Percentiles rank a stretch among this genome's conserved stretches.
Conservation (phyloP, 176 grass and related monocot genomes). For the Carex cristatella region DNA sequence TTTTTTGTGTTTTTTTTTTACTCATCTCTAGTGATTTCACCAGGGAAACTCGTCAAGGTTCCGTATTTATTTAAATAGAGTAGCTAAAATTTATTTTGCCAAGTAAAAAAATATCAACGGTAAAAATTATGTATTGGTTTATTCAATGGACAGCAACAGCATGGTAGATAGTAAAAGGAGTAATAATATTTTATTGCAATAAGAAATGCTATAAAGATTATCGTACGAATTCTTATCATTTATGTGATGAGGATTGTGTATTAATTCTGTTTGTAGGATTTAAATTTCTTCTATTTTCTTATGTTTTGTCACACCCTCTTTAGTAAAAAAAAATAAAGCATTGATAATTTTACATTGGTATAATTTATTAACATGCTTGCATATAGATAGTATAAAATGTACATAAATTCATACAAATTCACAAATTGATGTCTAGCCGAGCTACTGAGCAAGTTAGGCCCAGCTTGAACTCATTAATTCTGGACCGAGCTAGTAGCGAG, state of each 20-base stretch:
- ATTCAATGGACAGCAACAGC: not conserved
- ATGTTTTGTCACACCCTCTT: not conserved
- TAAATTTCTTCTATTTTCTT: not conserved
- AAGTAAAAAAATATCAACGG: not conserved
- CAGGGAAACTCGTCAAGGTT: not conserved
- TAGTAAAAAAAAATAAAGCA: not conserved
- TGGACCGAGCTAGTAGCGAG: too few relatives aligned
- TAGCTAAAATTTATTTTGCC: not conserved
- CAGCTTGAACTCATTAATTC: too few relatives aligned
- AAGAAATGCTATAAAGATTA: not conserved
- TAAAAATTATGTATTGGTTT: not conserved
- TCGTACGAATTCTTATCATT: not conserved
- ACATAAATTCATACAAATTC: too few relatives aligned
- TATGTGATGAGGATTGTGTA: not conserved
- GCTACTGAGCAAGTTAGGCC: too few relatives aligned
- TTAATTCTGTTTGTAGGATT: not conserved
- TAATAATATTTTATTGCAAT: not conserved
- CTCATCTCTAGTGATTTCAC: not conserved
- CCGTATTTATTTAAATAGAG: not conserved
- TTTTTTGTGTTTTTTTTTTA: not conserved
- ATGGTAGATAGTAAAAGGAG: not conserved
- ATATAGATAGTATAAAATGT: too few relatives aligned
- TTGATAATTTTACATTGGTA: not conserved
- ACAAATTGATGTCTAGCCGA: too few relatives aligned
- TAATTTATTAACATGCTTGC: not conserved